Evolutionary conservation across 257 asterid genomes (phyloP).

Genomic region (Echites panduratus): DNA sequence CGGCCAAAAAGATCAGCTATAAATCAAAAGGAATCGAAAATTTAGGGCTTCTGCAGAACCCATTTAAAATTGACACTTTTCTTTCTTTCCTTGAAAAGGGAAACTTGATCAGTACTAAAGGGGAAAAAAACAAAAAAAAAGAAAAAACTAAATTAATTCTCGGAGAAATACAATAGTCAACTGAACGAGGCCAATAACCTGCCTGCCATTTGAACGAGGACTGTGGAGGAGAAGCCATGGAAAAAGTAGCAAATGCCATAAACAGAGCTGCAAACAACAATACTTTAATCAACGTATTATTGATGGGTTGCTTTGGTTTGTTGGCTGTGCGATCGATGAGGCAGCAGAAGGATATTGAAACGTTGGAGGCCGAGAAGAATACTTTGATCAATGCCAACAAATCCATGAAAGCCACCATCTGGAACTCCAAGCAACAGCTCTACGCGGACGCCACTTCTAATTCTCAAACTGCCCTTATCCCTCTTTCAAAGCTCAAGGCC

Average conservation of each 20-base stretch:
- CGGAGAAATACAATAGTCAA: too few relatives aligned
- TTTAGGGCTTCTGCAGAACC: too few relatives aligned
- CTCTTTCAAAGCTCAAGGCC: slow-evolving; percentile 67
- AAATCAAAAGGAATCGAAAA: too few relatives aligned
- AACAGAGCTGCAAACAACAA: slow-evolving; percentile 56
- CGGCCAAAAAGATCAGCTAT: too few relatives aligned
- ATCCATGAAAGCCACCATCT: slow-evolving; percentile 45
- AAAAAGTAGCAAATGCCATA: slow-evolving; percentile 30
- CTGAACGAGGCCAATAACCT: too few relatives aligned
- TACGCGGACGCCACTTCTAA: slow-evolving; percentile 55
- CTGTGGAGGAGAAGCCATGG: slow-evolving; percentile 28
- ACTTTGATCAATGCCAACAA: slow-evolving; percentile 47
- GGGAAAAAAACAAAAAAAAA: too few relatives aligned
- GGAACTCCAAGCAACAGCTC: slow-evolving; percentile 88
- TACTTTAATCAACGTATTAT: slow-evolving; percentile 41
- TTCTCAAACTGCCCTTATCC: slow-evolving; percentile 38
- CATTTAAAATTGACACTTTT: too few relatives aligned
- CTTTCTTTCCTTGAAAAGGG: too few relatives aligned
- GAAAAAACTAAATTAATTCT: too few relatives aligned
- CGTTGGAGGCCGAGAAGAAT: slow-evolving; percentile 59
- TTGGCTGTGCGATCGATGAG: slow-evolving; percentile 43
- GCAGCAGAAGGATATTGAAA: slow-evolving; percentile 47
- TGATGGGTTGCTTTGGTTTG: slow-evolving; percentile 43
- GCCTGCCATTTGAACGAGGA: not conserved
- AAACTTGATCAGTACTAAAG: not conserved